Conservation (phyloP, 75 land plant species). For the Picea sitchensis region DNA sequence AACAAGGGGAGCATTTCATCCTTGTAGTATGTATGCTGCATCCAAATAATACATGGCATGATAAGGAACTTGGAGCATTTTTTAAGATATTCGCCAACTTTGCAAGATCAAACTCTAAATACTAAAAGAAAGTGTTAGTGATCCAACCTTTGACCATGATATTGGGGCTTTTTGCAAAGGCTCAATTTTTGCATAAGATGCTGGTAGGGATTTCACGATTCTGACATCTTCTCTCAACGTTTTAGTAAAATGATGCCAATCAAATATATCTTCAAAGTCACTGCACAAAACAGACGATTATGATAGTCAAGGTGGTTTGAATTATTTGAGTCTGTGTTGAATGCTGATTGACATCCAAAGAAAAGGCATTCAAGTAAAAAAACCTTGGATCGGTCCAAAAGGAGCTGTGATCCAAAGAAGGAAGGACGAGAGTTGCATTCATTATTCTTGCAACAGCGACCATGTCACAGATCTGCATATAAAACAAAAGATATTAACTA, state of each 20-base stretch:
- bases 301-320: not conserved
- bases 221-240: conserved; percentile 68
- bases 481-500: not conserved
- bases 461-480: conserved; percentile 92
- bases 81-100: not conserved
- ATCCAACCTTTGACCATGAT: conserved; percentile 92
- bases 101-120: not conserved
- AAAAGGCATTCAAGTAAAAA: not conserved
- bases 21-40: conserved; percentile 69
- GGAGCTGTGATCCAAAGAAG: conserved; percentile 79
- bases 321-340: not conserved
- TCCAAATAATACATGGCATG: not conserved
- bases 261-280: conserved; percentile 91
- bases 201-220: conserved; percentile 71
- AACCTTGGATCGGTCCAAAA: conserved; percentile 98
- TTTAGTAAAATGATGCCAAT: conserved; percentile 72
- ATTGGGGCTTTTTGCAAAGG: conserved; percentile 76
- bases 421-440: conserved; percentile 93
- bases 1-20: conserved; percentile 29
- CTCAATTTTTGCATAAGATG: conserved; percentile 25
- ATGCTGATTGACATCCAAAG: not conserved
- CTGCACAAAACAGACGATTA: conserved; percentile 36
- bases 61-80: not conserved
- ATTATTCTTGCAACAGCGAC: conserved; percentile 91
- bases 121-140: not conserved